Evolutionary conservation across 2,329 filamentous ascomycete genomes (phyloP).

Genomic region (Bipolaris bicolor): DNA sequence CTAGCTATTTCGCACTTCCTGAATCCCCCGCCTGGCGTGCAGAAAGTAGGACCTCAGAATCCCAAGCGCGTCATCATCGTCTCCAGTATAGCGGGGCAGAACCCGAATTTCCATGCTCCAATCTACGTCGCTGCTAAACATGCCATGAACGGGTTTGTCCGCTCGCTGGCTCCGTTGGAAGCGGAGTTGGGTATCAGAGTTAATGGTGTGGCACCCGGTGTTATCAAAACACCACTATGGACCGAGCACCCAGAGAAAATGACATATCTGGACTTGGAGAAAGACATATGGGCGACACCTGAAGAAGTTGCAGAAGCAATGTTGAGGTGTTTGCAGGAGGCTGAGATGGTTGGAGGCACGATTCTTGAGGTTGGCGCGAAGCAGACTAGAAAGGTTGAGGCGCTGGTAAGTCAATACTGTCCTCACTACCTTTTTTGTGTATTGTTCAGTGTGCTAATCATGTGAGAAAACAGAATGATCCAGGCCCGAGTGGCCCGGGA

Average conservation of each 20-base stretch:
- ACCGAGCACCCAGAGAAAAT: constrained; percentile 67
- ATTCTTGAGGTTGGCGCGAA: constrained; percentile 63
- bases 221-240: constrained; percentile 68
- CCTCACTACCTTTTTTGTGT: neutral
- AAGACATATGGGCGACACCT: constrained; percentile 64
- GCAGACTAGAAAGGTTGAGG: constrained; percentile 57
- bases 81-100: constrained; percentile 54
- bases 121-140: constrained; percentile 57
- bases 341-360: constrained; percentile 53
- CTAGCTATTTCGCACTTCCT: constrained; percentile 56
- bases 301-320: constrained; percentile 67
- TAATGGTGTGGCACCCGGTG: constrained; percentile 65
- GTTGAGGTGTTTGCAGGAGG: constrained; percentile 61
- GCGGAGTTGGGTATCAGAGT: constrained; percentile 59
- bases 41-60: constrained; percentile 47
- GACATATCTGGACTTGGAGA: constrained; percentile 54
- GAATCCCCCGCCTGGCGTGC: constrained; percentile 36
- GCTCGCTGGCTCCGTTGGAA: constrained; percentile 59
- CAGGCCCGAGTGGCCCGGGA: constrained; percentile 58
- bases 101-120: constrained; percentile 39
- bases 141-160: constrained; percentile 56
- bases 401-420: constrained; percentile 34
- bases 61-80: constrained; percentile 56
- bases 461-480: constrained; percentile 51
- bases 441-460: neutral